Conservation (phyloP, 148 eudicot genomes). For the Rhododendron vialii region DNA sequence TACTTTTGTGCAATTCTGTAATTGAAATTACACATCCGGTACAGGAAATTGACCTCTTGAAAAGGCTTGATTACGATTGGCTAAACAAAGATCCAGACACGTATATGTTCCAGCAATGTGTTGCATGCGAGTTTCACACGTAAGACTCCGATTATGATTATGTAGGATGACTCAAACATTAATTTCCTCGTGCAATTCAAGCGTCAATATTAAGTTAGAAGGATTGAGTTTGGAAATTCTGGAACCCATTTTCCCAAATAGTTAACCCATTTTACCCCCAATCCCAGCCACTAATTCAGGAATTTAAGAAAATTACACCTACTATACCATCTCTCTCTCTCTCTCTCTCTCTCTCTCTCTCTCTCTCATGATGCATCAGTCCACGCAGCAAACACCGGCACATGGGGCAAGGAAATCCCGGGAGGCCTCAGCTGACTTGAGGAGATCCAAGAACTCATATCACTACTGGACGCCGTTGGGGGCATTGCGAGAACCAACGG, state of each 20-base stretch:
- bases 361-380: slow-evolving; percentile 37
- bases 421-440: slow-evolving; percentile 46
- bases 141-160: too few species aligned
- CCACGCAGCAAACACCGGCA: slow-evolving; percentile 78
- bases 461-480: slow-evolving; percentile 27
- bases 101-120: too few species aligned
- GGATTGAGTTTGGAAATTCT: slow-evolving; percentile 7
- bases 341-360: neutral
- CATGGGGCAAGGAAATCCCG: slow-evolving; percentile 34
- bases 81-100: too few species aligned
- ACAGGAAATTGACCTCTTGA: too few species aligned
- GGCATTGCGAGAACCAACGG: slow-evolving; percentile 45
- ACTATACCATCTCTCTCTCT: neutral
- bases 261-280: neutral
- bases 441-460: slow-evolving; percentile 41
- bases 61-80: too few species aligned
- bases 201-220: neutral
- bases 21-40: too few species aligned
- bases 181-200: neutral
- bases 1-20: too few species aligned
- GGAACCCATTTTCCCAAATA: slow-evolving; percentile 7
- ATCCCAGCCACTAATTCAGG: neutral
- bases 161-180: neutral
- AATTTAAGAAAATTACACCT: neutral
- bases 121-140: too few species aligned